Base-by-base conservation (phyloP, 805 yeast species). In the Vanderwaltozyma tropicalis region DNA sequence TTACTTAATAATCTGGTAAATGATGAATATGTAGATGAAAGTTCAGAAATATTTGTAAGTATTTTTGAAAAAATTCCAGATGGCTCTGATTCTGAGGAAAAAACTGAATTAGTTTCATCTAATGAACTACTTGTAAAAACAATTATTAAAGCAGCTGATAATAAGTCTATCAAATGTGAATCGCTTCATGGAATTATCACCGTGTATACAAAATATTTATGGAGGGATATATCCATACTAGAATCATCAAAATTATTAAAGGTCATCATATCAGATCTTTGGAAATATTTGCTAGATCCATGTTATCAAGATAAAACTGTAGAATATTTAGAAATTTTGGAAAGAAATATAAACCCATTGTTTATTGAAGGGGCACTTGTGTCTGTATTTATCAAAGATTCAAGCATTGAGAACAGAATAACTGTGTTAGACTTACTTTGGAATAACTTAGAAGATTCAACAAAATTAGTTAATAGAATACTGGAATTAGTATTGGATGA, bases 291-390 rank as follows among this genome's bases (percentile, higher is more conserved):
- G 35, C 49, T 62, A 26, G 68, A 69, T 9, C 64, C 70, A 61
- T 62, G 33, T 66, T 69, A 41, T 40, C 94, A 85, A 50, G 78
- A 80, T 1, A 94, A 83, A 48, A 69, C 81, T 0, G 83, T 81
- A 1, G 74, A 71, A 37, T 65, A 74, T 17, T 64, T 88, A 2
- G 79, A 83, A 66, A 64, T 68, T 5, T 59, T 89, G 35, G 78
- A 76, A 28, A 56, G 69, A n/a, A 61, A 68, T 15, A 66, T 72
- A 19, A 74, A 74, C 12, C 50, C 69, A 2, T 61, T 71, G 33
- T 70, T 72, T 42, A 69, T 87, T 19, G 94, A 87, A 48, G 89
- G 94, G 1, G 81, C 85, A 0, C 44, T 88, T 2, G 64, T 84
- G 0, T 63, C 72, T 2, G 66, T 76, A 33, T 67, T 84, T 22